phyloP scores from a whole-genome alignment of 805 yeast species.

The Ogataea nitratoaversa region DNA sequence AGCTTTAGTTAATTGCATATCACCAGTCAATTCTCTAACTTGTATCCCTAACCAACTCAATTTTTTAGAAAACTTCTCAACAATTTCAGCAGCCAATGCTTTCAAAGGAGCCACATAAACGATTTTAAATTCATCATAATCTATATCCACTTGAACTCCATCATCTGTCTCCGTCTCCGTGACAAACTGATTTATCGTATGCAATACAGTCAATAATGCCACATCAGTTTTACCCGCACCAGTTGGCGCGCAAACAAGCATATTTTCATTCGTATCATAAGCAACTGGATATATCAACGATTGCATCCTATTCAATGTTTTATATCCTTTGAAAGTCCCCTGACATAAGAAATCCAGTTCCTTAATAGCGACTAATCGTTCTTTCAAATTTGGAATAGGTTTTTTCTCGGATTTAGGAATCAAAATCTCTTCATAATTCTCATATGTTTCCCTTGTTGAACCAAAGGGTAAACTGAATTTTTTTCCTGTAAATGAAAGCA shows the following conservation, averaged over 20 bases:
- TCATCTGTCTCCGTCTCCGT: slow-evolving; percentile 46
- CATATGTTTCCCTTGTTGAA: slow-evolving; percentile 58
- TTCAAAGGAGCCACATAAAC: slow-evolving; percentile 91
- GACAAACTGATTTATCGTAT: slow-evolving; percentile 69
- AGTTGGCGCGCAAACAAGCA: slow-evolving; percentile 96
- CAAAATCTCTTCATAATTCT: slow-evolving; percentile 64
- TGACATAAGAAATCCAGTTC: slow-evolving; percentile 75
- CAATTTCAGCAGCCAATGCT: slow-evolving; percentile 95
- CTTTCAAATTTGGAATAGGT: slow-evolving; percentile 35
- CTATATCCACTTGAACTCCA: slow-evolving; percentile 55
- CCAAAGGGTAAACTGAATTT: slow-evolving; percentile 79
- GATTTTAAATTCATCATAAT: slow-evolving; percentile 81
- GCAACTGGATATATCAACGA: slow-evolving; percentile 89
- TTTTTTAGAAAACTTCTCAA: slow-evolving; percentile 77
- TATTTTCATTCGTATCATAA: slow-evolving; percentile 86
- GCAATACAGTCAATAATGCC: slow-evolving; percentile 75
- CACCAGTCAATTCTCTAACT: slow-evolving; percentile 90
- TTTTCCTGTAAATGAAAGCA: slow-evolving; percentile 76
- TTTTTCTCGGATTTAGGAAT: slow-evolving; percentile 70
- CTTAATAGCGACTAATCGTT: slow-evolving; percentile 49
- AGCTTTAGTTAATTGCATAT: slow-evolving; percentile 82
- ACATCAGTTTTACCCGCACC: slow-evolving; percentile 98
- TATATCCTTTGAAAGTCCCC: slow-evolving; percentile 79
- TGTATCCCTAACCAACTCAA: slow-evolving; percentile 80
- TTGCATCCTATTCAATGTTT: slow-evolving; percentile 80